phyloP scores from a whole-genome alignment of 805 yeast genomes.

The Ogataea ganodermae region DNA sequence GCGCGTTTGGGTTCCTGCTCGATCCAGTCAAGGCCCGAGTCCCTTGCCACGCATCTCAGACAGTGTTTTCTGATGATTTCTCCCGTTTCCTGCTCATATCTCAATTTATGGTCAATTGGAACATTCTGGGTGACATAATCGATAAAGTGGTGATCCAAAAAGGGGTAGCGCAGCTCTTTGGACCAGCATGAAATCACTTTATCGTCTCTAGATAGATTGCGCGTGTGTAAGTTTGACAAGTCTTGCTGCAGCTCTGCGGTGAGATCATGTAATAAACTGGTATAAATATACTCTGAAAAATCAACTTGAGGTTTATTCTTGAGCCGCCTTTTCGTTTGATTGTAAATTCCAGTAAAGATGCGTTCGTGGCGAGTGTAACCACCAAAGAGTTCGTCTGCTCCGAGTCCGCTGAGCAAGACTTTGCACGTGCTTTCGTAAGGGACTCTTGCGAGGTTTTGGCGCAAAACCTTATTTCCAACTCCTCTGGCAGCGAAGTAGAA shows the following conservation, averaged over 20 bases:
- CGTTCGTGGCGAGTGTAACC: slow-evolving; percentile 88
- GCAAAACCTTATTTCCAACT: slow-evolving; percentile 34
- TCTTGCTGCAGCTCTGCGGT: slow-evolving; percentile 66
- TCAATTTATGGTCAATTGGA: slow-evolving; percentile 49
- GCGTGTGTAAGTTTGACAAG: slow-evolving; percentile 66
- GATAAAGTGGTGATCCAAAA: slow-evolving; percentile 65
- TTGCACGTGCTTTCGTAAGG: slow-evolving; percentile 54
- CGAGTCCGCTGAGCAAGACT: slow-evolving; percentile 87
- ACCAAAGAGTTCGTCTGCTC: slow-evolving; percentile 96
- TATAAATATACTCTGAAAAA: slow-evolving; percentile 14
- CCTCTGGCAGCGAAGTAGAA: slow-evolving; percentile 87
- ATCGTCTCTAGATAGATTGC: slow-evolving; percentile 92
- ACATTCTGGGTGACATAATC: slow-evolving; percentile 46
- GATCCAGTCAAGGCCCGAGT: slow-evolving; percentile 48
- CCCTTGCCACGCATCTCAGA: slow-evolving; percentile 61
- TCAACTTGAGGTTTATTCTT: slow-evolving; percentile 26
- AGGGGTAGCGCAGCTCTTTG: slow-evolving; percentile 87
- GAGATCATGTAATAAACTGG: slow-evolving; percentile 41
- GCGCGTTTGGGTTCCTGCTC: slow-evolving; percentile 85
- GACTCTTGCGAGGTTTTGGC: slow-evolving; percentile 17
- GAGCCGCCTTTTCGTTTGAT: slow-evolving; percentile 23
- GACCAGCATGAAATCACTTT: slow-evolving; percentile 86
- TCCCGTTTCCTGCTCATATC: slow-evolving; percentile 38
- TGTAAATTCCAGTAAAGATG: slow-evolving; percentile 39
- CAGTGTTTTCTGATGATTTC: slow-evolving; percentile 49